Evolutionary conservation across 306 rosid species (phyloP).

Genomic region (Purshia tridentata): DNA sequence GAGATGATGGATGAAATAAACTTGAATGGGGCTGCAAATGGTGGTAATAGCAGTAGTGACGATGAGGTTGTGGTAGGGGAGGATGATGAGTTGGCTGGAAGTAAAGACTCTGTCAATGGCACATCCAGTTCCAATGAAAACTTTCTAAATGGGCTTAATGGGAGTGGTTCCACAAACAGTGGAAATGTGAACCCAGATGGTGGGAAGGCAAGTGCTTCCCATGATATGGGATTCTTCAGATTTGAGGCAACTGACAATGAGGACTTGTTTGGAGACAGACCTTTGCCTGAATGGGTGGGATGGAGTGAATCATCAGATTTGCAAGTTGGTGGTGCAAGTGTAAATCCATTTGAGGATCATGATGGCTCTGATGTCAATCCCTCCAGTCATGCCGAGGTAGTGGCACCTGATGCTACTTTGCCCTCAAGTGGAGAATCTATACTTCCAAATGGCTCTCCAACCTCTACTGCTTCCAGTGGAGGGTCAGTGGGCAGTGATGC

Average conservation of each 20-base stretch:
- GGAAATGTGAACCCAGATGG: constrained; percentile 43
- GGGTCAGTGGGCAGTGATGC: constrained; percentile 41
- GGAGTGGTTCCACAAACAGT: constrained; percentile 44
- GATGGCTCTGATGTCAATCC: constrained; percentile 39
- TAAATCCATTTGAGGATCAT: constrained; percentile 77
- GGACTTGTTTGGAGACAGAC: constrained; percentile 69
- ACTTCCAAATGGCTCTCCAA: constrained; percentile 63
- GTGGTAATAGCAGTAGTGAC: constrained; percentile 80
- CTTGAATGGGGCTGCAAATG: constrained; percentile 71
- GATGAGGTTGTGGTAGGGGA: constrained; percentile 94
- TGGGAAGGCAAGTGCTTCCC: constrained; percentile 46
- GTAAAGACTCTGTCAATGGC: constrained; percentile 49
- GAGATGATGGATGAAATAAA: constrained; percentile 89
- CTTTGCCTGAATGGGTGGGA: constrained; percentile 90
- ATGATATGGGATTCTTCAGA: constrained; percentile 79
- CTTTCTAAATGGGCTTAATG: constrained; percentile 47
- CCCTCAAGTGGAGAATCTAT: constrained; percentile 44
- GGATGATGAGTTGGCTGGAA: constrained; percentile 66
- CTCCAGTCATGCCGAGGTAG: constrained; percentile 41
- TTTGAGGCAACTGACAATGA: constrained; percentile 71
- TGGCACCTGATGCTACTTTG: constrained; percentile 42
- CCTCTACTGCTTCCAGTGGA: constrained; percentile 42
- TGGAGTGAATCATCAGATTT: constrained; percentile 78
- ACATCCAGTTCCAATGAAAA: constrained; percentile 58
- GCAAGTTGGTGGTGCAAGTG: constrained; percentile 65